Evolutionary conservation across 2,329 filamentous ascomycete genomes (phyloP).

Genomic region (Talaromyces sp.): DNA sequence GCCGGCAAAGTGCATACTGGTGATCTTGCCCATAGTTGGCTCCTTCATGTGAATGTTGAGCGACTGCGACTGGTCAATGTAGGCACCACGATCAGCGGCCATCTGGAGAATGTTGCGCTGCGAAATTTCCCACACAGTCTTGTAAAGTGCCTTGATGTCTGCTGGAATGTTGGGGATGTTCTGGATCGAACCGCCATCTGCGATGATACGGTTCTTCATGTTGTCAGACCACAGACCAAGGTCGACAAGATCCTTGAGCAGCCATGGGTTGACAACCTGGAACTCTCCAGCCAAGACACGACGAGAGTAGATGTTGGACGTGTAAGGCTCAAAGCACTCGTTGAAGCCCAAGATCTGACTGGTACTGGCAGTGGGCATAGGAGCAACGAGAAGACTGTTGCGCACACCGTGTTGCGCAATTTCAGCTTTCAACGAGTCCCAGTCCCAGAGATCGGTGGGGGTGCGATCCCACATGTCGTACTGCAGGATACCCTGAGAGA

Average conservation of each 20-base stretch:
- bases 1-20: conserved; percentile 97
- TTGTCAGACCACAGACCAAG: conserved; percentile 97
- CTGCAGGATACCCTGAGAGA: conserved; percentile 92
- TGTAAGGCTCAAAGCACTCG: conserved; percentile 99
- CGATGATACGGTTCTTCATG: conserved; percentile 99
- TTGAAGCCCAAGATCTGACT: conserved; percentile 99
- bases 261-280: conserved; percentile 98
- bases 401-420: conserved; percentile 90
- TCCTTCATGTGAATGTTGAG: conserved; percentile 99
- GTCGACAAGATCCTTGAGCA: conserved; percentile 96
- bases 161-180: conserved; percentile 94
- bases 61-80: conserved; percentile 98
- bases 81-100: conserved; percentile 95
- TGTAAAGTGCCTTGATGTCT: conserved; percentile 95
- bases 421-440: conserved; percentile 79
- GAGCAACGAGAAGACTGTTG: conserved; percentile 90
- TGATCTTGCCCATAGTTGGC: conserved; percentile 99
- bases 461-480: conserved; percentile 98
- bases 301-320: conserved; percentile 98
- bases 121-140: conserved; percentile 99
- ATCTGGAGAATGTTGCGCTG: conserved; percentile 95
- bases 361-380: conserved; percentile 96
- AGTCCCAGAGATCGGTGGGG: conserved; percentile 94
- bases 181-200: conserved; percentile 91
- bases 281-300: conserved; percentile 97